Evolutionary conservation across 2,329 filamentous ascomycete genomes (phyloP).

Genomic region (Aureobasidium sp.): DNA sequence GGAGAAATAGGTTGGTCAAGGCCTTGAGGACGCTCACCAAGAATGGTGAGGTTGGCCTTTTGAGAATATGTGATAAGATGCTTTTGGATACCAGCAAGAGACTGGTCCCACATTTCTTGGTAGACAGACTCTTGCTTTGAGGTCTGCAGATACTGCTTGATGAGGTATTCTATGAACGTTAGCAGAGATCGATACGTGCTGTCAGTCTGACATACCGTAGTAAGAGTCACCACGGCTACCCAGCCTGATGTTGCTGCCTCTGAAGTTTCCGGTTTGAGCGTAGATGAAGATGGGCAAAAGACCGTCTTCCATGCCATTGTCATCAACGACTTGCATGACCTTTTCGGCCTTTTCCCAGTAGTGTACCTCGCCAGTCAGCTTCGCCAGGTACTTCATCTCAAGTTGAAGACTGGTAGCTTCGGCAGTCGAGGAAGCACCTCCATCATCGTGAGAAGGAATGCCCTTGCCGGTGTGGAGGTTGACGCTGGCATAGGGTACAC

Average conservation of each 20-base stretch:
- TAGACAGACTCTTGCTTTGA: constrained; percentile 79
- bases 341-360: constrained; percentile 92
- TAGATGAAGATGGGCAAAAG: constrained; percentile 88
- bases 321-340: constrained; percentile 84
- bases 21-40: constrained; percentile 75
- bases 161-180: constrained; percentile 65
- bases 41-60: constrained; percentile 71
- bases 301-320: constrained; percentile 68
- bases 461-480: constrained; percentile 72
- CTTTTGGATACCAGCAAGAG: constrained; percentile 76
- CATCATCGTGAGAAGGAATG: constrained; percentile 72
- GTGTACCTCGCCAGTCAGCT: constrained; percentile 81
- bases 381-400: constrained; percentile 94
- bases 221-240: constrained; percentile 95
- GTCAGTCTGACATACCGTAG: constrained; percentile 48
- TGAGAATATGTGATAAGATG: constrained; percentile 85
- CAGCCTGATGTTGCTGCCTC: constrained; percentile 76
- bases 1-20: constrained; percentile 57
- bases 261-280: constrained; percentile 68
- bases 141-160: constrained; percentile 97
- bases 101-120: constrained; percentile 84
- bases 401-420: constrained; percentile 89
- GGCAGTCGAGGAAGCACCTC: constrained; percentile 83
- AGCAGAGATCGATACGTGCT: constrained; percentile 8
- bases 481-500: constrained; percentile 82